Base-by-base conservation (phyloP, 306 rosid species). In the Trichosanthes cucumerina region DNA sequence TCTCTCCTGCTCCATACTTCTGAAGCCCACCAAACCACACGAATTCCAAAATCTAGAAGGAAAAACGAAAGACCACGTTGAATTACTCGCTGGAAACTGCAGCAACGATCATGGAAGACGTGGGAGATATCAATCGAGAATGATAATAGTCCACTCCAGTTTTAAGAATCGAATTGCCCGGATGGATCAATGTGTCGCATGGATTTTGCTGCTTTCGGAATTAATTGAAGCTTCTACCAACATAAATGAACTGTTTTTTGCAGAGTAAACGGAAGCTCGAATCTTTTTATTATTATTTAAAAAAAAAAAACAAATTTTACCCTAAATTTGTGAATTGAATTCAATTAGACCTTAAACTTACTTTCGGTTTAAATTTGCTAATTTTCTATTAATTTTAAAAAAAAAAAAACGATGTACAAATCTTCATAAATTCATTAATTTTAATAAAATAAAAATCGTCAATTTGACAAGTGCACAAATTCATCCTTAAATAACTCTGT, bases 1-100 rank as follows among this genome's bases (percentile, higher is more conserved):
- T 77, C 90, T 88, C 83, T 88, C 93, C 86, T 92, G 96, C 87
- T 91, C 93, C 93, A 88, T 89, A 10, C 9, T 18, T 18, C 57
- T 1, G 57, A 52, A 52, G 9, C 9, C 33, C 60, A 65, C 28
- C 14, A 23, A 70, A 70, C 76, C 24, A 70, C 38, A 2, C 54
- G 56, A 70, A 70, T 23, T 70, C 76, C 76, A 2, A 68, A 70
- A 70, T 44, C 76, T 24, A 44, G 4, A 41, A 44, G 7, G 38
- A 24, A 43, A 44, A 2, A 23, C 24, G 56, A 44, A 44, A 3
- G 6, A 70, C 38, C 13, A 23, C 53, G 56, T 23, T 6, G 6
- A 68, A 52, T 26, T 49, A 1, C 77, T 46, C 44, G 15, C 59
- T 26, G 24, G 43, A 8, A 28, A 73, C 26, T 15, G 34, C 56